Percentiles rank a stretch among this genome's conserved stretches.
Evolutionary conservation across 306 rosid species (phyloP).

Genomic region (Cicer chorassanicum): DNA sequence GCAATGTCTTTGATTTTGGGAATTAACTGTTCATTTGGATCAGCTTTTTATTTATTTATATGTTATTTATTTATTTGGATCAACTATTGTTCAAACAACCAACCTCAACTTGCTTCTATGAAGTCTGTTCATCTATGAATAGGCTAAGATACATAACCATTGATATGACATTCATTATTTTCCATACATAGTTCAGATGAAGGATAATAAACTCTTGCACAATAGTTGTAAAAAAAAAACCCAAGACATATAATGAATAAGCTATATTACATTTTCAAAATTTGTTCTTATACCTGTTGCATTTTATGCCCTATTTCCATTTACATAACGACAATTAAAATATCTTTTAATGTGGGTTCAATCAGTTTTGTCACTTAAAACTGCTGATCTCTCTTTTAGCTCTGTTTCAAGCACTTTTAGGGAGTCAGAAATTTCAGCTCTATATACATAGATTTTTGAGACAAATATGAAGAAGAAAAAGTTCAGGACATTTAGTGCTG

Average conservation of each 20-base stretch:
- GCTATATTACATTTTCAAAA: background rate
- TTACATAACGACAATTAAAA: background rate
- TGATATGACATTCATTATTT: too few species aligned
- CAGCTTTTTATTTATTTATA: background rate
- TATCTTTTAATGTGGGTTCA: slow-evolving; percentile 5
- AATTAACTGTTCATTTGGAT: slow-evolving; percentile 17
- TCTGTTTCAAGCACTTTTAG: slow-evolving; percentile 63
- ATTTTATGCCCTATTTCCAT: background rate
- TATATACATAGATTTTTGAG: slow-evolving; percentile 60
- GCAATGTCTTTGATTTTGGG: slow-evolving; percentile 12
- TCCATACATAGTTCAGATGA: background rate
- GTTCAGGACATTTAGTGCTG: slow-evolving; percentile 60
- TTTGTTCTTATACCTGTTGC: background rate
- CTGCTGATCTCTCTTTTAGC: slow-evolving; percentile 53
- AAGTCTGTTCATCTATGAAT: too few species aligned
- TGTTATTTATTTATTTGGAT: background rate
- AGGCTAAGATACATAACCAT: too few species aligned
- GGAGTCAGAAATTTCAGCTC: slow-evolving; percentile 80
- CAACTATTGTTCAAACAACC: too few species aligned
- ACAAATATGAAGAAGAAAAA: slow-evolving; percentile 55
- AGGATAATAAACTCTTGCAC: slow-evolving; percentile 3
- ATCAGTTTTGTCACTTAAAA: background rate
- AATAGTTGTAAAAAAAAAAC: background rate
- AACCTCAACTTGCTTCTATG: too few species aligned
- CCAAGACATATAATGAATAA: background rate